phyloP scores from a whole-genome alignment of 2,329 filamentous ascomycete species.

The Sclerotinia spermophila region DNA sequence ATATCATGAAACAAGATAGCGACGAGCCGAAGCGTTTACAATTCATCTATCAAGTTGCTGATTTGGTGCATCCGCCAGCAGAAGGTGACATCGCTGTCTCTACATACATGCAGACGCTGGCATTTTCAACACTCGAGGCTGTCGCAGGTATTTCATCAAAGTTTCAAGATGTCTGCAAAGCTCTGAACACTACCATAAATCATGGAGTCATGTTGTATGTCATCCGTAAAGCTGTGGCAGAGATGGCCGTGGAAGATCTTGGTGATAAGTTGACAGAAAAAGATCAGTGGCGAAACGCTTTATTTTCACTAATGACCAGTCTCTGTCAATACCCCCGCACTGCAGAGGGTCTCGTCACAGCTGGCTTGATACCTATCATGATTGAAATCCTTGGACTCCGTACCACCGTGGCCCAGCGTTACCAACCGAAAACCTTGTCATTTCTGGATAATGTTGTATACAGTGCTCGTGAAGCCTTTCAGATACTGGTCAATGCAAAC shows the following conservation, averaged over 20 bases:
- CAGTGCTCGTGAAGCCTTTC: conserved; percentile 78
- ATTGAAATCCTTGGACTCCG: conserved; percentile 84
- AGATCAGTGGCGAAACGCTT: conserved; percentile 85
- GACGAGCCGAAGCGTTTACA: conserved; percentile 89
- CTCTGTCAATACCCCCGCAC: conserved; percentile 72
- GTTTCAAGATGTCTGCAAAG: conserved; percentile 76
- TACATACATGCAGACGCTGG: conserved; percentile 74
- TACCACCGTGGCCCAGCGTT: conserved; percentile 75
- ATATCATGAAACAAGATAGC: conserved; percentile 79
- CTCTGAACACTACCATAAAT: conserved; percentile 93
- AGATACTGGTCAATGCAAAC: conserved; percentile 73
- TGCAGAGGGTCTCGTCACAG: conserved; percentile 79
- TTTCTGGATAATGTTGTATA: conserved; percentile 90
- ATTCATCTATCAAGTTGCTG: conserved; percentile 85
- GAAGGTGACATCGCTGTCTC: conserved; percentile 67
- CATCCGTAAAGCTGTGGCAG: conserved; percentile 82
- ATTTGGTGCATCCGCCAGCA: conserved; percentile 80
- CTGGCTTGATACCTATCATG: conserved; percentile 84
- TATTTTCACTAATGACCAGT: conserved; percentile 83
- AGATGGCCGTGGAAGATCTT: conserved; percentile 63
- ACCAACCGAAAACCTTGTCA: conserved; percentile 77
- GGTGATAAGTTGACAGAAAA: conserved; percentile 61
- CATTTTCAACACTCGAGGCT: conserved; percentile 79
- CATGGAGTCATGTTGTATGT: conserved; percentile 94
- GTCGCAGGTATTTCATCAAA: conserved; percentile 77